phyloP scores from a whole-genome alignment of 208 protist species.

The Leishmania amazonensis region DNA sequence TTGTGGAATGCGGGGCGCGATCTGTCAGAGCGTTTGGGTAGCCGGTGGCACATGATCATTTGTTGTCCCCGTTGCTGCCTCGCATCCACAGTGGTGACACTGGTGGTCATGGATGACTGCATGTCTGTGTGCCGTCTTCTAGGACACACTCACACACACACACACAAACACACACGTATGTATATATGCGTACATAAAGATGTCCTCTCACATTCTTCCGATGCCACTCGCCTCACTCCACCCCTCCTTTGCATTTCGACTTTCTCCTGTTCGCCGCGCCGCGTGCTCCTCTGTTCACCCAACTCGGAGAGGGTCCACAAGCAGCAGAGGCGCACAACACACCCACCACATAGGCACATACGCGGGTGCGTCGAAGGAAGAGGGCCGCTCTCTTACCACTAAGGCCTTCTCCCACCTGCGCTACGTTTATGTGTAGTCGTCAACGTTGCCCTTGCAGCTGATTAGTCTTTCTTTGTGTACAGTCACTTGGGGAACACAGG shows the following conservation, averaged over 20 bases:
- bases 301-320: background rate
- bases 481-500: background rate
- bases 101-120: background rate
- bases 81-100: background rate
- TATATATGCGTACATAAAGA: background rate
- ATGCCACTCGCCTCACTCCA: background rate
- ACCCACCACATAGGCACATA: background rate
- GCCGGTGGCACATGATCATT: background rate
- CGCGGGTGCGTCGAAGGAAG: background rate
- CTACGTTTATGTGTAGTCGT: background rate
- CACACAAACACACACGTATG: background rate
- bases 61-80: background rate
- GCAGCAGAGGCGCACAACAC: background rate
- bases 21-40: background rate
- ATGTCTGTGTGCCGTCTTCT: background rate
- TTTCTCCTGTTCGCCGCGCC: background rate
- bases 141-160: background rate
- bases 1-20: background rate
- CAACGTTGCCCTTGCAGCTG: background rate
- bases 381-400: background rate
- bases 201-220: background rate
- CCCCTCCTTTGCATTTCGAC: too few species aligned
- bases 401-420: background rate
- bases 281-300: background rate
- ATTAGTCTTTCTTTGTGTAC: background rate